Evolutionary conservation across 2,329 filamentous ascomycete genomes (phyloP), one percentile per base, ranked within the genome.

Genomic region (Sarocladiaceae sp.): DNA sequence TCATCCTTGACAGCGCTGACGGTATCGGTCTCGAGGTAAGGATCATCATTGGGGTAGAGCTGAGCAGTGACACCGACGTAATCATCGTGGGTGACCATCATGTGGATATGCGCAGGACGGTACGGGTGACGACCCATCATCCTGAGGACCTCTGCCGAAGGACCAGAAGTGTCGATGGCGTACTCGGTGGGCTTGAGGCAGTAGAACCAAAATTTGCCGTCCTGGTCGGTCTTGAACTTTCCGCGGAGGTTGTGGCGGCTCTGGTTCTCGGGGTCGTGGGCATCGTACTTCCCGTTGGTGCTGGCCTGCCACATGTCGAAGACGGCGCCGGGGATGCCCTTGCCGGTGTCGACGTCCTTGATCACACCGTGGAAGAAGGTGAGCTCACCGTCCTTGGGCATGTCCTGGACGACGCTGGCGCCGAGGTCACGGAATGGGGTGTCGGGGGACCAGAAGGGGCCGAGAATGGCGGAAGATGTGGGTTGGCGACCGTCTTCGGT

Each of bases 231-330:
- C 60, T 77, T 79, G 75, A 90, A 90, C 73, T 89, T 90, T 66
- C 87, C 87, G 39, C 87, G 80, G 37, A 90, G 76, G 75, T 90
- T 90, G 78, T 89, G 87, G 64, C 82, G 80, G 48, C 72, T 71
- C 74, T 89, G 86, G 71, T 82, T 83, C 53, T 84, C 78, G 1
- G 84, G 85, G 67, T 90, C 87, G 69, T 88, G 84, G 76, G 87
- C 83, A 64, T 88, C 85, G 74, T 90, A 90, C 65, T 85, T 83
- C 66, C 86, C 86, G 71, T 89, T 90, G 67, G 84, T 76, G 58
- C 80, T 86, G 49, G 87, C 86, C 66, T 90, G 84, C 87, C 87
- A 90, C 73, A 90, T 86, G 65, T 90, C 87, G 61, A 90, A 82
- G 57, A 88, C 83, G 59, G 86, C 86, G 61, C 76, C 74, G 52